Conservation (phyloP, 2,329 filamentous ascomycete species). For the Cryphonectria nitschkei region DNA sequence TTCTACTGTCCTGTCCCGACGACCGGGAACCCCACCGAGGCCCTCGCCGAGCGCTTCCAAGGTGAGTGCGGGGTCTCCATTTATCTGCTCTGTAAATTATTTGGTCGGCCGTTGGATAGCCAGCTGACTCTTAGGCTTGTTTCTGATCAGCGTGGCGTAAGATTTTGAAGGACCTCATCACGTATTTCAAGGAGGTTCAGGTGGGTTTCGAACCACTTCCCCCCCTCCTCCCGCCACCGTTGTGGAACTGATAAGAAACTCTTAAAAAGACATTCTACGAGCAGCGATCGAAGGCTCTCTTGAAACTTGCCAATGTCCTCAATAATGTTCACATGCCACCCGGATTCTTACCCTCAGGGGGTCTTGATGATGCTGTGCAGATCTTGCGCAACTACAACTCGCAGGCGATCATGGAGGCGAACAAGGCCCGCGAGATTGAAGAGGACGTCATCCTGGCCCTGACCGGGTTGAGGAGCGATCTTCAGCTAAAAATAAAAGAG, state of each 20-base stretch:
- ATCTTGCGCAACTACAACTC: constrained; percentile 84
- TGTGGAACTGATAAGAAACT: background rate
- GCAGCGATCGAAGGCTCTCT: constrained; percentile 75
- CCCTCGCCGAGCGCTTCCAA: constrained; percentile 86
- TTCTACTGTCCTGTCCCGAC: constrained; percentile 92
- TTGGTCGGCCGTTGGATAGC: constrained; percentile 20
- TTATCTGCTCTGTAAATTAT: constrained; percentile 12
- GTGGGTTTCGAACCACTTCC: background rate
- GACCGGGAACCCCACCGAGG: constrained; percentile 82
- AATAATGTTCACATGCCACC: constrained; percentile 78
- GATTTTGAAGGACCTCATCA: constrained; percentile 89
- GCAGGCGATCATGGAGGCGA: constrained; percentile 75
- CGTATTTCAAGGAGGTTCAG: constrained; percentile 92
- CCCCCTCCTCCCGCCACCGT: too few relatives aligned
- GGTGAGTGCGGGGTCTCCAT: constrained; percentile 55
- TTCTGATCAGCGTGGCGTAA: constrained; percentile 79
- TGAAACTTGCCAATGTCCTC: constrained; percentile 82
- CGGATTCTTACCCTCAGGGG: constrained; percentile 77
- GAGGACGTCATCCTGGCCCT: constrained; percentile 88
- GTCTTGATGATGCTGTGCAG: constrained; percentile 84
- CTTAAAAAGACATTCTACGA: constrained; percentile 71
- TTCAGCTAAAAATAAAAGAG: constrained; percentile 97
- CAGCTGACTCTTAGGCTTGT: constrained; percentile 18
- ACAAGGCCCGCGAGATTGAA: constrained; percentile 89
- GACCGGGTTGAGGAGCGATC: constrained; percentile 81